phyloP scores from a whole-genome alignment of 495 filamentous ascomycete species.

The Lasiosphaeria hispida region DNA sequence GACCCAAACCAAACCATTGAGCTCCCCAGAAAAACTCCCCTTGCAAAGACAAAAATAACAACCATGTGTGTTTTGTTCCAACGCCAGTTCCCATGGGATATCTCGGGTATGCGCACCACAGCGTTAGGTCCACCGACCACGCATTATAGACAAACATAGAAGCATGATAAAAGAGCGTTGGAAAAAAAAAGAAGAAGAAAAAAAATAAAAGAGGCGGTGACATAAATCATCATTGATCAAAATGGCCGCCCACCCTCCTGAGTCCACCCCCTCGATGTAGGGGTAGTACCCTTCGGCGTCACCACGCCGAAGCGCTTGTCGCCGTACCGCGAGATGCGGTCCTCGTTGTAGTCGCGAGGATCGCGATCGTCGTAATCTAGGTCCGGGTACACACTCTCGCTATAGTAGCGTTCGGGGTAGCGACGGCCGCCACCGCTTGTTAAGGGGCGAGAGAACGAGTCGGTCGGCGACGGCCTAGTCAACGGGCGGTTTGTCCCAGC shows the following conservation, averaged over 20 bases:
- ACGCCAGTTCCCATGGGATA: too few species aligned
- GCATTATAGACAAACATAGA: too few species aligned
- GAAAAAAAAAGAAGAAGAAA: background rate
- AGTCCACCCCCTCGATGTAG: conserved; percentile 15
- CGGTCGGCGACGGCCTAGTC: background rate
- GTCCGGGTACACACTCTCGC: conserved; percentile 32
- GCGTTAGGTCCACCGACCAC: too few species aligned
- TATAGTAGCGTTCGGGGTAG: conserved; percentile 28
- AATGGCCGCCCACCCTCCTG: conserved; percentile 20
- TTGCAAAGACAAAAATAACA: too few species aligned
- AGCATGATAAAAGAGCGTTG: background rate
- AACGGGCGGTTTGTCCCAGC: conserved; percentile 1
- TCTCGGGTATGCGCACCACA: too few species aligned
- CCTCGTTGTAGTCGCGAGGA: conserved; percentile 21
- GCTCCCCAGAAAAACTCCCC: too few species aligned
- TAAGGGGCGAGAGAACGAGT: conserved; percentile 9
- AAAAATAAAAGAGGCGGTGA: background rate
- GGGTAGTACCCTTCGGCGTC: conserved; percentile 23
- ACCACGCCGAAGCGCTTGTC: conserved; percentile 24
- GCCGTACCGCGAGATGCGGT: conserved; percentile 25
- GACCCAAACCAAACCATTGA: too few species aligned
- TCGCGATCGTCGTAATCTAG: conserved; percentile 14
- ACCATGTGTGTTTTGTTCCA: too few species aligned
- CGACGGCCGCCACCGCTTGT: conserved; percentile 16
- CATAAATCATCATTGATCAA: background rate